These are phyloP conservation scores for Saturnispora quitensis DNA, from an alignment of 805 yeast species.

Conservation along the genomic window DNA sequence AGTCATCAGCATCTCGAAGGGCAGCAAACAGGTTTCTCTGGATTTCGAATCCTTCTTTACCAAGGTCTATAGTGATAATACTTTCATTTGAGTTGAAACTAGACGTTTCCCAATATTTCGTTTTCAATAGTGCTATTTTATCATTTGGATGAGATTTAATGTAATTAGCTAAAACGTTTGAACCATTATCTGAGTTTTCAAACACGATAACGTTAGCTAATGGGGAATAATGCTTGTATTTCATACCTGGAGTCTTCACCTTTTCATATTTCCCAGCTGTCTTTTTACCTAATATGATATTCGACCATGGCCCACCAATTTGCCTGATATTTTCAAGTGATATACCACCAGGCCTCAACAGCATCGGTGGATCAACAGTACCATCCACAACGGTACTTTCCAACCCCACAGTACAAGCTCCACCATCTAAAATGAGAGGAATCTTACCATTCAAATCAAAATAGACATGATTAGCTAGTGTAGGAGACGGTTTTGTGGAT, in stretches of 20 bases:
- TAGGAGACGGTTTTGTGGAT: constrained; percentile 91
- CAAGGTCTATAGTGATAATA: constrained; percentile 25
- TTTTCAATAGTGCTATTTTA: constrained; percentile 46
- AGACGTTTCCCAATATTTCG: constrained; percentile 28
- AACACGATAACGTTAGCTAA: constrained; percentile 71
- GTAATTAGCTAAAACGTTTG: constrained; percentile 24
- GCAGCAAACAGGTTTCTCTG: constrained; percentile 66
- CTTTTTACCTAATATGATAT: constrained; percentile 54
- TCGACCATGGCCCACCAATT: constrained; percentile 54
- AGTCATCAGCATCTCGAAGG: constrained; percentile 62
- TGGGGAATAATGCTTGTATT: constrained; percentile 92
- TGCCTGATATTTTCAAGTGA: constrained; percentile 63
- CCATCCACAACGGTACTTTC: constrained; percentile 96
- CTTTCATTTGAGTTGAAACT: constrained; percentile 2
- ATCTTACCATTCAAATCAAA: constrained; percentile 73
- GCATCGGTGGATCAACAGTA: constrained; percentile 69
- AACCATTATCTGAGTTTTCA: constrained; percentile 39
- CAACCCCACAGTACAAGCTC: constrained; percentile 78
- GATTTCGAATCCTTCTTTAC: constrained; percentile 45
- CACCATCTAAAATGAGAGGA: constrained; percentile 86
- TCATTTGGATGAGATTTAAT: constrained; percentile 7
- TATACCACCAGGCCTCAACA: constrained; percentile 91
- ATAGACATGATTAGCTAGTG: constrained; percentile 76
- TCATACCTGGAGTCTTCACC: constrained; percentile 96
- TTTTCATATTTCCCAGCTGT: constrained; percentile 58